Base-by-base conservation (phyloP, 2,329 filamentous ascomycete species). In the Diaporthe velutina region DNA sequence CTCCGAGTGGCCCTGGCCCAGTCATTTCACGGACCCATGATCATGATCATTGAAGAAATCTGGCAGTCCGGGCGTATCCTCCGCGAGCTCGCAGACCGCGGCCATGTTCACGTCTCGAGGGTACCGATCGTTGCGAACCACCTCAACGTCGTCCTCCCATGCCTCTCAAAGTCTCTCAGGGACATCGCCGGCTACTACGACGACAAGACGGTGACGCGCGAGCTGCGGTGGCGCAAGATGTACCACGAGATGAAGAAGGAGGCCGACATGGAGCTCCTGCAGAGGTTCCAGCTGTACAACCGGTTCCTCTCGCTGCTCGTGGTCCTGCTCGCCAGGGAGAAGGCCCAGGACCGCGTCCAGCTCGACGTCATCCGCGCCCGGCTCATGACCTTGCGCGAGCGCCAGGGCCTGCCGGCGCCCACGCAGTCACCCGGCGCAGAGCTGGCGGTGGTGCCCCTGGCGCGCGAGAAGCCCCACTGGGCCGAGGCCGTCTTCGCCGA, bases 401-500 rank as follows among this genome's bases (percentile, higher is more conserved):
- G 86, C n/a, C 87, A 88, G 76, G 84, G 87, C 35, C 89, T 92
- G 3, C 72, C 74, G 12, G 67, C 58, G 1, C 74, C 72, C 25
- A 54, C 66, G 25, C 74, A 74, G 35, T 33, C 57, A 33, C 70
- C 57, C 22, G 19, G 28, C 70, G 17, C 38, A 33, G 57, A 64
- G 17, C 33, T 61, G 48, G 66, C 52, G 22, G 19, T 76, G 77
- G 55, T 76, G 77, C 55, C 54, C 54, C 42, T 73, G 48, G 74
- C 67, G 30, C 42, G 40, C 70, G 75, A 91, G 89, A 83, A 83
- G 67, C 82, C 85, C 6, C 90, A 92, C 78, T 93, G 91, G 91
- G 89, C 90, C 8, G 87, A 91, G 77, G 86, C 89, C 54, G 90
- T 92, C 33, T 92, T 92, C 77, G 88, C 88, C 0, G 83, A 88